Base-by-base conservation (phyloP, 352 stramenopile genomes). In the Phytophthora idaei region DNA sequence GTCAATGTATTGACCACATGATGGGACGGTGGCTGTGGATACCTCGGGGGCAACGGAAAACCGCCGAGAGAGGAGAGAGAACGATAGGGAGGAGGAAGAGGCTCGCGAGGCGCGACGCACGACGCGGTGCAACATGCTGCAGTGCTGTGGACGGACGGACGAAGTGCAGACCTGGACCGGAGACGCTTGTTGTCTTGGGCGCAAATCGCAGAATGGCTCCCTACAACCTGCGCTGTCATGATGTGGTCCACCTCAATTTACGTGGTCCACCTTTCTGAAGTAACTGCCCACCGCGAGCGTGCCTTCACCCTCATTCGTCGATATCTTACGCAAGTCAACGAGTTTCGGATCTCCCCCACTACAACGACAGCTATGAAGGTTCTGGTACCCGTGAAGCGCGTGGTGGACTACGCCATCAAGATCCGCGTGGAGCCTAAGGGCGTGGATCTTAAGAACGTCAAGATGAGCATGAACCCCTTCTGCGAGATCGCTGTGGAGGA, bases 401-500 rank as follows among this genome's bases (percentile, higher is more conserved):
- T 99, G 32, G 84, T 96, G 34, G 97, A 99, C 78, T 99, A 99
- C 67, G 97, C 97, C 46, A 97, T 99, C 17, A 99, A 99, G 81
- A 97, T 99, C 62, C 94, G 97, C 63, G 95, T 99, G 52, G 83
- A 93, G 59, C 85, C 97, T 37, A 86, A 88, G 70, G 93, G 92
- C 52, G 97, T 99, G 28, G 96, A 99, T 64, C 87, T 99, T 17
- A 95, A 95, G 71, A 99, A 99, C 77, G 96, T 99, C 41, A 99
- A 99, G 85, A 99, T 99, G 97, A 98, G 89, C 61, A 98, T 99
- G 93, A 99, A 99, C 85, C 98, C 98, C 25, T 99, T 99, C 83
- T 99, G 98, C 76, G 98, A 99, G 73, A 98, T 99, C 73, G 96
- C 96, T 25, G 87, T 98, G 11, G 97, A 99, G 82, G 97, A 99